Evolutionary conservation across 352 stramenopile genomes (phyloP), one percentile per base, ranked within the genome.

Genomic region (Pythium grandisporangium): DNA sequence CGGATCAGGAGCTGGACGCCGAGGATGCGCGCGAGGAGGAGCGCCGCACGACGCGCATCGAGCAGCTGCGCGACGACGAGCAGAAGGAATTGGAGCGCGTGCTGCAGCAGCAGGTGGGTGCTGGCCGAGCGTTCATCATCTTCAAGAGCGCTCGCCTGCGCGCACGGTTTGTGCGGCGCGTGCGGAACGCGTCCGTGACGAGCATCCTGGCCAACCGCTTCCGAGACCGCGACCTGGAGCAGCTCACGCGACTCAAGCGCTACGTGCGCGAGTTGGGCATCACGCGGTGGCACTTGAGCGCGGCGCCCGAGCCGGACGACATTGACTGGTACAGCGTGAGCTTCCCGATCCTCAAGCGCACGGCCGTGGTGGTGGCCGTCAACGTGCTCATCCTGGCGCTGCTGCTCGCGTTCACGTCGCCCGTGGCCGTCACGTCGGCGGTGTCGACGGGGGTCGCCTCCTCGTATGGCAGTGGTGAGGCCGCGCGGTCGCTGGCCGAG

Each of bases 251-350:
- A 19, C 55, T 88, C 5, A 71, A 87, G 53, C 69, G 63, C 22
- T 83, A 88, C 30, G 72, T 90, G n/a, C 73, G 76, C 23, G 79
- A 93, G 42, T 44, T 93, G 19, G 67, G 67, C 6, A 61, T 93
- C 32, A 90, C 76, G 39, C 61, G 70, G 2, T 93, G 79, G 79
- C 73, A 87, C 37, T 48, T 93, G 22, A 74, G 67, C 34, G 62
- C 74, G 7, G 76, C 79, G 24, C 79, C 79, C 0, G 79, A 93
- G 32, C 79, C 79, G 0, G 79, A 93, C 37, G 79, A 93, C 37
- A 69, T 93, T 34, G 79, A 93, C 60, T 93, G 79, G 79, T 61
- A 89, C 44, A 89, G 71, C 48, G 75, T 93, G 16, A 86, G 72
- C 38, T 86, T 81, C 47, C 79, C 78, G 34, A 87, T 87, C 43